Conservation (phyloP, 1,139 yeast species). For the Magnusiomyces suaveolens region DNA sequence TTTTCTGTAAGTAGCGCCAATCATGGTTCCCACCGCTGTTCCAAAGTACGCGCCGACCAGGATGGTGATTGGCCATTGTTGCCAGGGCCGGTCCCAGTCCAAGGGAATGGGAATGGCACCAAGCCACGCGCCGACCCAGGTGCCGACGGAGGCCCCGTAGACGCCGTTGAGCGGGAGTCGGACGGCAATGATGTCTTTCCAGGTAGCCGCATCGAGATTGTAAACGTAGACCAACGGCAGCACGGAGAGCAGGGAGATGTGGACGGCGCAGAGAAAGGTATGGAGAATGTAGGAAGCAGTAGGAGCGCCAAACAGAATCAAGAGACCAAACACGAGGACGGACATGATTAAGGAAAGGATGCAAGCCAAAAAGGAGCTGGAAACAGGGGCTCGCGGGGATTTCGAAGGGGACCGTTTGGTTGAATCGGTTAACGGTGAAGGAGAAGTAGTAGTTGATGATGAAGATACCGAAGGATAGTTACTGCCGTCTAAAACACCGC, state of each 20-base stretch:
- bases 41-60: conserved; percentile 75
- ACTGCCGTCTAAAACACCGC: conserved; percentile 19
- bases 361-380: conserved; percentile 28
- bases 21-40: conserved; percentile 44
- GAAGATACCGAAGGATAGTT: conserved; percentile 6
- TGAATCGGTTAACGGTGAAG: conserved; percentile 3
- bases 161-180: conserved; percentile 27
- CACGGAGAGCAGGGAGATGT: conserved; percentile 51
- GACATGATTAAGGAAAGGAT: conserved; percentile 39
- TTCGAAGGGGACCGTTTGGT: not conserved
- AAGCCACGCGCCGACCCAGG: conserved; percentile 74
- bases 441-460: conserved; percentile 2
- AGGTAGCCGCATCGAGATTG: conserved; percentile 44
- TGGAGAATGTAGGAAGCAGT: conserved; percentile 45
- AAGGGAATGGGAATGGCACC: conserved; percentile 91
- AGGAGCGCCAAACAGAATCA: conserved; percentile 84
- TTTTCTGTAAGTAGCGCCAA: conserved; percentile 22
- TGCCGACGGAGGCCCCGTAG: conserved; percentile 39
- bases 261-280: conserved; percentile 56
- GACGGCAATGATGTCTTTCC: conserved; percentile 36
- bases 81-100: conserved; percentile 99
- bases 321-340: conserved; percentile 42
- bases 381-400: conserved; percentile 13
- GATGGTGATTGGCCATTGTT: conserved; percentile 89
- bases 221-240: conserved; percentile 57